Evolutionary conservation across 2,329 filamentous ascomycete species (phyloP), one percentile per base, ranked within the genome.

Genomic region (Colletotrichum theobromicola): DNA sequence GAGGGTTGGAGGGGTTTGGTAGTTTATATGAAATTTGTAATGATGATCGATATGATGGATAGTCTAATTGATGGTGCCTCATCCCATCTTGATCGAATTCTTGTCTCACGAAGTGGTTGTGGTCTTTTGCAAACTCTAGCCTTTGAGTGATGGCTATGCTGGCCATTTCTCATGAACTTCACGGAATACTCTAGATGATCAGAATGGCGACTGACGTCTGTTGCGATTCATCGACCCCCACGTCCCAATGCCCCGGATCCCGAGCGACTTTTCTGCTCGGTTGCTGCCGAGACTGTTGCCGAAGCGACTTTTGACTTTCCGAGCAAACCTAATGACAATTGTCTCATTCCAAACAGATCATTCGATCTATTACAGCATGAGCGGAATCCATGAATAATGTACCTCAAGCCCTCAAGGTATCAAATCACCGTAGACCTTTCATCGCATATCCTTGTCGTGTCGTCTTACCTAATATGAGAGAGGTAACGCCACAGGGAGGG

Each of bases 1-100:
- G 37, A 24, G 28, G 26, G 7, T 30, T 30, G 5, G 18, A 9
- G 28, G 15, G 57, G 66, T 21, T 9, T 24, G 34, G 26, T 60
- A 72, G 71, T 61, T 21, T 74, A 60, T 66, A 66, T 62, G 35
- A 62, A 34, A 16, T 60, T 57, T 50, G 42, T 21, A 61, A 74
- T 72, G 72, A 67, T 42, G 42, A 65, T 53, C 24, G 67, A 24
- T 7, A 65, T 60, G 53, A 70, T 18, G 42, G 42, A 50, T 50
- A 50, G n/a, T 60, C 50, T 65, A 34, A 70, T 16, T 26, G 5
- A 13, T 34, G 55, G 46, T 46, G 26, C 53, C 18, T 5, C 21
- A 32, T 30, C 28, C 57, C 30, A 32, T 50, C 2, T 21, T 50
- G n/a, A 3, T 50, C 2, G 13, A 1, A 12, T n/a, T 2, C 21